phyloP scores from a whole-genome alignment of 2,329 filamentous ascomycete species.

The Pseudopithomyces maydicus region DNA sequence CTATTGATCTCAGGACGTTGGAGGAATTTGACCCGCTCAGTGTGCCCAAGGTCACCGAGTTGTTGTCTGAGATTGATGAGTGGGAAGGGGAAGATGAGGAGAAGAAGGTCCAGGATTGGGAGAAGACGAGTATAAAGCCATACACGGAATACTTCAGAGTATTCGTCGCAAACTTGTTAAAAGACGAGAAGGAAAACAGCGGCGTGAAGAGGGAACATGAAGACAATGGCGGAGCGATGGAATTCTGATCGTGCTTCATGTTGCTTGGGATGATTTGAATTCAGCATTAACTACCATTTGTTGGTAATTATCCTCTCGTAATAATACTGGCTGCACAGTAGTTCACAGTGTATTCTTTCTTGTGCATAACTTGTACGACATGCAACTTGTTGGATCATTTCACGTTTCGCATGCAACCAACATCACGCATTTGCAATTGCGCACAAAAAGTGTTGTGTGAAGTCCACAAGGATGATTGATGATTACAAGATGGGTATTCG shows the following conservation, averaged over 20 bases:
- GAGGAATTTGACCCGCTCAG: slow-evolving; percentile 84
- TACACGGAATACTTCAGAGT: slow-evolving; percentile 88
- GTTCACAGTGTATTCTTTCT: no score
- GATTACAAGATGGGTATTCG: slow-evolving; percentile 31
- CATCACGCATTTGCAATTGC: neutral
- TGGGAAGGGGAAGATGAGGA: slow-evolving; percentile 62
- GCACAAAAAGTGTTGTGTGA: neutral
- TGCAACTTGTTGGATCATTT: no score
- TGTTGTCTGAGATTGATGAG: slow-evolving; percentile 84
- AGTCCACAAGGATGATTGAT: slow-evolving; percentile 33
- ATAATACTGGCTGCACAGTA: no score
- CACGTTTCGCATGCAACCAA: neutral
- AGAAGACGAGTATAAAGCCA: slow-evolving; percentile 93
- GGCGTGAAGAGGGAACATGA: slow-evolving; percentile 61
- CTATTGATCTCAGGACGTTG: slow-evolving; percentile 76
- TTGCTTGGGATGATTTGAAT: no score
- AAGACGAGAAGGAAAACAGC: slow-evolving; percentile 63
- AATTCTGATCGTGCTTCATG: slow-evolving; percentile 38
- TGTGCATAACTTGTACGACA: no score
- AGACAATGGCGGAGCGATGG: slow-evolving; percentile 63
- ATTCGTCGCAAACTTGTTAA: slow-evolving; percentile 79
- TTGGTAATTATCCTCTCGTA: no score
- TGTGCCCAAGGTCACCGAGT: slow-evolving; percentile 85
- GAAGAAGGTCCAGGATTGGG: slow-evolving; percentile 77
- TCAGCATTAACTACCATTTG: no score